A percentile compares a stretch with the other conserved stretches of the same genome.
phyloP scores from a whole-genome alignment of 495 filamentous ascomycete species.

The Rusavskia elegans region DNA sequence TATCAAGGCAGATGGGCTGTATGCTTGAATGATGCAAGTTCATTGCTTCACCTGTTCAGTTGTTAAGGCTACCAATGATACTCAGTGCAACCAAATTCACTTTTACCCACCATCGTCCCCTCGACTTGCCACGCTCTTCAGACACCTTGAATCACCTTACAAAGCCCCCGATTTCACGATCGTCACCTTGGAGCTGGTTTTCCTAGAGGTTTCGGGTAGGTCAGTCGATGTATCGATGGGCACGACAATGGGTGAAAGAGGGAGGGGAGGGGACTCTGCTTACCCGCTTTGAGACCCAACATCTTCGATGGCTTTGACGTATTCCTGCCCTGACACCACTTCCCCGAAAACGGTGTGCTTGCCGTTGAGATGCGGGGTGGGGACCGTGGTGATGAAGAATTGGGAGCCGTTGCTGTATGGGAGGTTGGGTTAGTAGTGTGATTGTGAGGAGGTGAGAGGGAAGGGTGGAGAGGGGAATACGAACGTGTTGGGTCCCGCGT shows the following conservation, averaged over 20 bases:
- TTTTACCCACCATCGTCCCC: not conserved
- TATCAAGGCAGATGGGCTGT: too few relatives aligned
- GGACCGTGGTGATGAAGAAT: conserved; percentile 63
- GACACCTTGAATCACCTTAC: not conserved
- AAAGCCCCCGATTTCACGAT: not conserved
- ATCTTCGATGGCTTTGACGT: conserved; percentile 62
- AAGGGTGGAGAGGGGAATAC: not conserved
- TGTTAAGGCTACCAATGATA: too few relatives aligned
- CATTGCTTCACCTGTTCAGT: too few relatives aligned
- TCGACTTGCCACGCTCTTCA: not conserved
- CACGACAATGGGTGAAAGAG: too few relatives aligned
- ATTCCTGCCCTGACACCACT: conserved; percentile 55
- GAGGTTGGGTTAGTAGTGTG: not conserved
- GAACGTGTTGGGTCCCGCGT: conserved; percentile 76
- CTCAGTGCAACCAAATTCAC: too few relatives aligned
- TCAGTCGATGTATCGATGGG: not conserved
- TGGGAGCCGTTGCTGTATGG: conserved; percentile 51
- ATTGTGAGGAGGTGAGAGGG: too few relatives aligned
- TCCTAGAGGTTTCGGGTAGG: not conserved
- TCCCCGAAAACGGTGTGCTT: conserved; percentile 74
- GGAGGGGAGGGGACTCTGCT: not conserved
- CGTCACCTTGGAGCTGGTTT: not conserved
- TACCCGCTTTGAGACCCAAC: conserved; percentile 12
- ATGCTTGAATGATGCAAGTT: too few relatives aligned
- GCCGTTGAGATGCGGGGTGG: conserved; percentile 59